Conservation (phyloP, 1,284 basidiomycete genomes). For the Ustilago loliicola region DNA sequence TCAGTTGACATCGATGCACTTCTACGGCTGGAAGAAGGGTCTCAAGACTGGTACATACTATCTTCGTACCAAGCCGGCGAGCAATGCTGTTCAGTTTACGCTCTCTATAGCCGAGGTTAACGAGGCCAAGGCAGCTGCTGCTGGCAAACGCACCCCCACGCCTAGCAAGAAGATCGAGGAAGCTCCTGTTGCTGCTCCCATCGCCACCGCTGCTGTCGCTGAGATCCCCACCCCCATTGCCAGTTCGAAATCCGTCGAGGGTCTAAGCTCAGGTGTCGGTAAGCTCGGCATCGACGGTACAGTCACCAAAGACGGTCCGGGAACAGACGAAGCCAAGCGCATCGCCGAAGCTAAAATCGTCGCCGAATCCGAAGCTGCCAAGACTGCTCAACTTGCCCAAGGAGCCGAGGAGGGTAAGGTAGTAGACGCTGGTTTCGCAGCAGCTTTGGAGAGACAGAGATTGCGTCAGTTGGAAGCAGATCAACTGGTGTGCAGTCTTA, state of each 20-base stretch:
- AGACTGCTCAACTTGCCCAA: slow-evolving; percentile 36
- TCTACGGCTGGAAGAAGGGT: slow-evolving; percentile 99
- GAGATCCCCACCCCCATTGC: too few relatives aligned
- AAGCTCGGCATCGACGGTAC: slow-evolving; percentile 65
- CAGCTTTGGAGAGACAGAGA: slow-evolving; percentile 80
- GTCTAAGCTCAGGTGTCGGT: slow-evolving; percentile 55
- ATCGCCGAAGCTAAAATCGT: slow-evolving; percentile 73
- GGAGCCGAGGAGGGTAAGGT: slow-evolving; percentile 57
- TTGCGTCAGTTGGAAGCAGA: slow-evolving; percentile 85
- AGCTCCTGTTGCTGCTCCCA: slow-evolving; percentile 12
- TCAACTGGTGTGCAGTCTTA: slow-evolving; percentile 83
- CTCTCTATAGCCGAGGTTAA: slow-evolving; percentile 84
- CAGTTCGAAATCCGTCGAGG: slow-evolving; percentile 13
- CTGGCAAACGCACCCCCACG: slow-evolving; percentile 71
- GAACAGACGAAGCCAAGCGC: slow-evolving; percentile 47
- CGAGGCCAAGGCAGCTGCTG: slow-evolving; percentile 74
- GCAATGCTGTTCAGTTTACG: slow-evolving; percentile 98
- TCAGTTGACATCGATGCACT: slow-evolving; percentile 93
- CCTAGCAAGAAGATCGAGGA: slow-evolving; percentile 27
- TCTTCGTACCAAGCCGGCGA: slow-evolving; percentile 91
- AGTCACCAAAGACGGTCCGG: slow-evolving; percentile 64
- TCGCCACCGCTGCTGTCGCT: slow-evolving; percentile 15
- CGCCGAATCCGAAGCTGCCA: slow-evolving; percentile 74
- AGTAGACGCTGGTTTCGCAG: slow-evolving; percentile 83
- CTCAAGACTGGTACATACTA: slow-evolving; percentile 91